Percentiles rank a stretch among this genome's conserved stretches.
Evolutionary conservation across 2,329 filamentous ascomycete genomes (phyloP).

Genomic region (Davidsoniella australis): DNA sequence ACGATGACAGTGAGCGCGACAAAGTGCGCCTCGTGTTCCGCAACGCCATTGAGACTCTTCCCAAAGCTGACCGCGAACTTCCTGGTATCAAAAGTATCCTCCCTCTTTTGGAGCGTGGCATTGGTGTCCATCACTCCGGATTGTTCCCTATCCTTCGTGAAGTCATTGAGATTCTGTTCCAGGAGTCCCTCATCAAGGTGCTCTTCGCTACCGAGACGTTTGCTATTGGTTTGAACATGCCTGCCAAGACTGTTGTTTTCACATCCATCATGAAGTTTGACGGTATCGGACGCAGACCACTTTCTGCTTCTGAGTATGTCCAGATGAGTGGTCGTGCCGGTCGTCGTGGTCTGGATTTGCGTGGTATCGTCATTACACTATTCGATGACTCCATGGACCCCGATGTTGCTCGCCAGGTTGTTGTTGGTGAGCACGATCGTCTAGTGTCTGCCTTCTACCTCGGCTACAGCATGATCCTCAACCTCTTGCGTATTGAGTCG

Average conservation of each 20-base stretch:
- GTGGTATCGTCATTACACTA: conserved; percentile 99
- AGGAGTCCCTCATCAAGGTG: conserved; percentile 94
- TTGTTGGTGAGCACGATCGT: conserved; percentile 90
- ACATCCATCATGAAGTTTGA: conserved; percentile 94
- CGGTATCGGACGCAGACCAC: conserved; percentile 59
- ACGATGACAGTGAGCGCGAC: conserved; percentile 85
- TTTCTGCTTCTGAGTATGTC: conserved; percentile 91
- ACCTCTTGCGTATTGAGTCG: conserved; percentile 92
- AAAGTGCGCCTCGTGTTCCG: conserved; percentile 91
- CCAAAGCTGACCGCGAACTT: conserved; percentile 74
- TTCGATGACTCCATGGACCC: conserved; percentile 93
- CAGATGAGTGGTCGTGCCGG: conserved; percentile 98
- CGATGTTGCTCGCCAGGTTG: conserved; percentile 81
- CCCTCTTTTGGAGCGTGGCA: conserved; percentile 74
- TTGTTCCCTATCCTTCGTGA: conserved; percentile 92
- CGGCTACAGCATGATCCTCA: conserved; percentile 98
- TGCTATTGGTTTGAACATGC: conserved; percentile 97
- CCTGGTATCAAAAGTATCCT: conserved; percentile 85
- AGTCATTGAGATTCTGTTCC: conserved; percentile 96
- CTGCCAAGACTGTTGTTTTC: conserved; percentile 97
- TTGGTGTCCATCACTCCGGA: conserved; percentile 94
- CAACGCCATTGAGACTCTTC: conserved; percentile 81
- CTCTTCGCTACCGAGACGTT: conserved; percentile 97
- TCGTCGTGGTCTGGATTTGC: conserved; percentile 89
- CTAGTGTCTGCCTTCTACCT: conserved; percentile 96